These are phyloP conservation scores for Glebionis coronaria DNA, from an alignment of 129 eudicot genomes.

Conservation along the genomic window DNA sequence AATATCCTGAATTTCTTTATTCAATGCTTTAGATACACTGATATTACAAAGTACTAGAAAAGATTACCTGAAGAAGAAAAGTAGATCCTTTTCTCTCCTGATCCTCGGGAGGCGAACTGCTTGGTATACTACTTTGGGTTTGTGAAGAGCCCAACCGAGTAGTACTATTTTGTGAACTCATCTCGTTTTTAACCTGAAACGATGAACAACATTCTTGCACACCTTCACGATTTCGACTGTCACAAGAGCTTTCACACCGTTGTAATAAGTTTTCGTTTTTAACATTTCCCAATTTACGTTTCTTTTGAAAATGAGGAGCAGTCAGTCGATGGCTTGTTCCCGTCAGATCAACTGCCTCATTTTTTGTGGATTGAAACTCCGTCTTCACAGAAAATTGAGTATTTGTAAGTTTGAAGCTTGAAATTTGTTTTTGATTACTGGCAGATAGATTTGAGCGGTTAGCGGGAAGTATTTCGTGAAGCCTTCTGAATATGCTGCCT, in stretches of 20 bases:
- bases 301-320: conserved; percentile 50
- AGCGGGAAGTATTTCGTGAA: conserved; percentile 74
- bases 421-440: conserved; percentile 29
- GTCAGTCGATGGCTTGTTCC: conserved; percentile 32
- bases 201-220: conserved; percentile 35
- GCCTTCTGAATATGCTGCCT: conserved; percentile 28
- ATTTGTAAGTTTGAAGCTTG: conserved; percentile 35
- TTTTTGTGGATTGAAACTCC: conserved; percentile 12
- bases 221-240: conserved; percentile 14
- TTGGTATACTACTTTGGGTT: conserved; percentile 28
- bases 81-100: conserved; percentile 60
- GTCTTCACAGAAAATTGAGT: conserved; percentile 24
- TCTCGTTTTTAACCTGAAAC: conserved; percentile 22
- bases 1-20: too few relatives aligned
- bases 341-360: conserved; percentile 36
- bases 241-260: conserved; percentile 29
- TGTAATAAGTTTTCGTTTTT: conserved; percentile 31
- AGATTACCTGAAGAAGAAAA: conserved; percentile 72
- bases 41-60: background rate
- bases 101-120: conserved; percentile 35
- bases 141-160: conserved; percentile 24
- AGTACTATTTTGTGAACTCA: conserved; percentile 22
- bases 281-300: conserved; percentile 42
- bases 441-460: conserved; percentile 54
- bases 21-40: too few relatives aligned